Evolutionary conservation across 2,329 filamentous ascomycete genomes (phyloP), one percentile per base, ranked within the genome.

Genomic region (Myriosclerotinia duriaeana): DNA sequence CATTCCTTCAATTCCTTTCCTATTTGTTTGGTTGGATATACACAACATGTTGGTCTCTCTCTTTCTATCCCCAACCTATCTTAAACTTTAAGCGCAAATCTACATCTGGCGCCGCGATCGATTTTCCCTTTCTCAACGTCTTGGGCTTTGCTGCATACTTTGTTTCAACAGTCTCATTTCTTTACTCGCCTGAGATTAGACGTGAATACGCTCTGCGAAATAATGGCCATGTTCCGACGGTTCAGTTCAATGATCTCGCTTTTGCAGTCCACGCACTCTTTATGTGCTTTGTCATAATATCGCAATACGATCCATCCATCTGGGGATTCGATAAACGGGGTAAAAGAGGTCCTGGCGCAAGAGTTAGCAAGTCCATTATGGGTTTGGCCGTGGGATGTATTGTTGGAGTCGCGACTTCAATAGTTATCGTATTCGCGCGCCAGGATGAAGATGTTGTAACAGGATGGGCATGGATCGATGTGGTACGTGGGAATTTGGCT

Each of bases 1-100:
- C 74, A 26, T 80, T 85, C 70, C 81, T 87, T 67, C 71, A 76
- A 40, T 72, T 82, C 66, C 64, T 86, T 22, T 87, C 84, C 61
- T 83, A 81, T 74, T 75, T 89, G 42, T 85, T 91, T 72, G 90
- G 90, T 77, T 93, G 90, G 89, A 79, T 89, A 75, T 93, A 93
- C 78, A 89, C 86, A 70, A 70, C 88, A 59, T 87, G 85, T 78
- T 95, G 94, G 94, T 94, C 91, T 15, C 80, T 89, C 20, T 96
- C 92, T 20, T 98, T 97, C 80, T 98, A 98, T 77, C 93, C 94
- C 1, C 95, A 98, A 77, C 87, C 90, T 8, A 79, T 96, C 68
- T 84, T 92, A 69, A 98, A 97, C 82, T 89, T 84, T 77, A 82
- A 82, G 40, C 89, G 92, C 64, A 86, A 86, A 66, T 90, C 91